Evolutionary conservation across 371 early-diverging fungal species (phyloP).

Genomic region (Thermomucor indicae-seudaticae): DNA sequence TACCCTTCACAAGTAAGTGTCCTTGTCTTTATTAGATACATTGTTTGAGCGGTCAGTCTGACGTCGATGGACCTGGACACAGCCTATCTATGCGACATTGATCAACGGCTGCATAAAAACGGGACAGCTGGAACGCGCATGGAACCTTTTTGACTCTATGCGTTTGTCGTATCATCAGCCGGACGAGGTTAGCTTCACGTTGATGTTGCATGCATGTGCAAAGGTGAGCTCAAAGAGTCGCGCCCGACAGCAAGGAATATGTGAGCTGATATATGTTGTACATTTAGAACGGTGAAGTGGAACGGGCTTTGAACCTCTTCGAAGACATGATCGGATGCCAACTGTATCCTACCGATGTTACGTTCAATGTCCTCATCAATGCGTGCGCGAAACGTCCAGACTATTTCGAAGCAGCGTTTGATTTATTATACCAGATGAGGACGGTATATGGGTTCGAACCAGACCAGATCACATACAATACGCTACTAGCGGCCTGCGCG

Average conservation of each 20-base stretch:
- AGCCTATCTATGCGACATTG: constrained; percentile 72
- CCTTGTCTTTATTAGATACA: constrained; percentile 1
- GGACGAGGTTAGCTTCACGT: constrained; percentile 72
- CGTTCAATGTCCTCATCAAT: constrained; percentile 82
- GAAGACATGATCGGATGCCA: constrained; percentile 72
- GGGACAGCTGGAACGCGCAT: constrained; percentile 70
- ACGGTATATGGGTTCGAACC: constrained; percentile 75
- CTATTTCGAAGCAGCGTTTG: constrained; percentile 79
- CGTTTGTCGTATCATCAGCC: constrained; percentile 74
- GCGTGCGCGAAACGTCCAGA: constrained; percentile 81
- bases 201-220: constrained; percentile 93
- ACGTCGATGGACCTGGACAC: too few relatives aligned
- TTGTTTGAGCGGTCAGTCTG: too few relatives aligned
- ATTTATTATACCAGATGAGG: constrained; percentile 79
- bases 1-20: constrained; percentile 38
- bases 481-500: constrained; percentile 74
- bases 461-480: constrained; percentile 75
- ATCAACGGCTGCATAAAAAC: constrained; percentile 80
- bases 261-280: background rate
- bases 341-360: constrained; percentile 73
- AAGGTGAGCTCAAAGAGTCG: constrained; percentile 30
- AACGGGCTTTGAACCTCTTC: constrained; percentile 79
- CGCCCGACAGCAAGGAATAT: too few relatives aligned
- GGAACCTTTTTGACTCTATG: constrained; percentile 91
- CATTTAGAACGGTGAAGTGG: constrained; percentile 60